A percentile compares a stretch with the other conserved stretches of the same genome.
phyloP scores from a whole-genome alignment of 139 green algal genomes.

The Chlamydomonas schloesseri region DNA sequence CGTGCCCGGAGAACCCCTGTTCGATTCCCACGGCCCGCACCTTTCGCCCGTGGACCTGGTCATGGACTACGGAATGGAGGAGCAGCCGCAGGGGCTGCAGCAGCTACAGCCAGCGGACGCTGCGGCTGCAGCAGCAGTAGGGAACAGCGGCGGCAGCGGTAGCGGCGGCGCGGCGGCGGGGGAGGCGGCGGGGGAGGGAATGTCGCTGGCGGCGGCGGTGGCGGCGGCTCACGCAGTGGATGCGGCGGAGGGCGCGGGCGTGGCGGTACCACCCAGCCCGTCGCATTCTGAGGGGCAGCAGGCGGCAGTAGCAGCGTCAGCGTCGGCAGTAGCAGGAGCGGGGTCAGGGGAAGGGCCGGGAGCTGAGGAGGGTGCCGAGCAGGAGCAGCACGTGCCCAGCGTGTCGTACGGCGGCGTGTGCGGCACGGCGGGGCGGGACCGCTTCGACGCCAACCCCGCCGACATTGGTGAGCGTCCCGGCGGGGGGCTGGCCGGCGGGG shows the following conservation, averaged over 20 bases:
- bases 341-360: too few relatives aligned
- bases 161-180: neutral
- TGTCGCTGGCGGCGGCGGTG: neutral
- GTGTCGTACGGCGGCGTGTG: too few relatives aligned
- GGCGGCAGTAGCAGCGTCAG: too few relatives aligned
- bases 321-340: too few relatives aligned
- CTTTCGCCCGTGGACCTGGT: conserved; percentile 62
- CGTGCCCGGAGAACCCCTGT: conserved; percentile 57
- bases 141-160: neutral
- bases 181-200: neutral
- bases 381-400: too few relatives aligned
- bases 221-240: neutral
- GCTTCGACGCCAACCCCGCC: conserved; percentile 15
- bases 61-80: conserved; percentile 71
- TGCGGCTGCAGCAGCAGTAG: neutral
- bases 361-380: too few relatives aligned
- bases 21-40: conserved; percentile 61
- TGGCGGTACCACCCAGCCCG: too few relatives aligned
- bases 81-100: neutral
- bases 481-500: neutral
- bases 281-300: too few relatives aligned
- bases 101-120: neutral
- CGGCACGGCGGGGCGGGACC: neutral
- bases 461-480: conserved; percentile 36
- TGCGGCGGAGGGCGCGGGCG: too few relatives aligned